Base-by-base conservation (phyloP, 1,284 basidiomycete genomes). In the Vanrija sp. region DNA sequence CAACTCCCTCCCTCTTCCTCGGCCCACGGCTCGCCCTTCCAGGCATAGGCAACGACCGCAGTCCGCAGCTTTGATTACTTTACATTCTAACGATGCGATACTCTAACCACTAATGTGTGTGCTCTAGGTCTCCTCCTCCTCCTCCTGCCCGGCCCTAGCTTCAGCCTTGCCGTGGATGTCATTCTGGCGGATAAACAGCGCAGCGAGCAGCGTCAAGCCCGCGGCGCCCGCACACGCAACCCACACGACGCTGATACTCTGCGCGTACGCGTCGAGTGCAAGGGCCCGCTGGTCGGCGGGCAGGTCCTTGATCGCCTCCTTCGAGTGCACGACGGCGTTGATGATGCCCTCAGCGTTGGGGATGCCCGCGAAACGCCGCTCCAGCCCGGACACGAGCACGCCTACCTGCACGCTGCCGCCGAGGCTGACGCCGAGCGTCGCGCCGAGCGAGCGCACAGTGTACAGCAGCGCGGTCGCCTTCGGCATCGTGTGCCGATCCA, bases 401-500 rank as follows among this genome's bases (percentile, higher is more conserved):
- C 71, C 71, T 29, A 76, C 64, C 57, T 77, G 75, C 40, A 76
- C 60, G 1, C 67, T 72, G 5, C 69, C 68, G 48, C 73, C 71
- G 2, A 73, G 52, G 18, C 64, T 64, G 3, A 78, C 66, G 23
- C 77, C 77, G 7, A 77, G 61, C 5, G 75, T 74, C 8, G 63
- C 65, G 6, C 77, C 77, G 1, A 78, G 65, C 7, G 64, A 67
- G 29, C 77, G 69, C 14, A 68, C 65, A 10, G 73, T 75, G 61
- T 76, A 78, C 8, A 74, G 62, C 26, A 77, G 55, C 9, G 77
- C 74, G 0, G 75, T 78, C 7, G 75, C 75, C 57, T 75, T 73
- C 6, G 75, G 74, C 75, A 77, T 77, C 21, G 64, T 60, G 26
- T 61, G 62, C 28, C 65, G 65, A 55, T 74, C 72, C 23, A 75